Percentiles rank a stretch among this genome's conserved stretches.
Conservation (phyloP, 148 eudicot genomes). For the Salicornia ramosissima region DNA sequence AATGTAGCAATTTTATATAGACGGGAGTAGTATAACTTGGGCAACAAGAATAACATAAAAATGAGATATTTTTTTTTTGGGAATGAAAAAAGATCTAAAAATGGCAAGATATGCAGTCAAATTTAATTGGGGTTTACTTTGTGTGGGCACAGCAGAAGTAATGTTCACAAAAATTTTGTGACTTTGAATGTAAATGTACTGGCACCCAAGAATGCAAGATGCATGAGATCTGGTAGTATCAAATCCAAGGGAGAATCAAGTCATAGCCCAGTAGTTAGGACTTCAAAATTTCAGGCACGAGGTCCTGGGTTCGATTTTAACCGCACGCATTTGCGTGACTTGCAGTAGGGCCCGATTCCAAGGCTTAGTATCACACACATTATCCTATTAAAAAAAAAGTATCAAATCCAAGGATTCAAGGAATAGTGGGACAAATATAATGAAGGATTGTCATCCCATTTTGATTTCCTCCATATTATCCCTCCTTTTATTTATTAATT, state of each 20-base stretch:
- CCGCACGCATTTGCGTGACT: too few relatives aligned
- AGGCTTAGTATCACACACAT: too few relatives aligned
- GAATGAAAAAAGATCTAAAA: too few relatives aligned
- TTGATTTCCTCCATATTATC: not conserved
- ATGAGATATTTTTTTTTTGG: not conserved
- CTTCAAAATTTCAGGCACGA: too few relatives aligned
- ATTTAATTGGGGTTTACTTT: conserved; percentile 5
- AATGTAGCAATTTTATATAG: too few relatives aligned
- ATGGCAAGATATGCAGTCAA: conserved; percentile 1
- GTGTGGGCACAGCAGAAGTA: not conserved
- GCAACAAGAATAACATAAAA: not conserved
- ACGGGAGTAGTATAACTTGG: not conserved
- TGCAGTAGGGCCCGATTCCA: too few relatives aligned
- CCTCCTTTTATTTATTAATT: too few relatives aligned
- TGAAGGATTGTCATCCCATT: not conserved
- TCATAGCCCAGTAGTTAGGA: too few relatives aligned
- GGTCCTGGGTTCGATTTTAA: too few relatives aligned
- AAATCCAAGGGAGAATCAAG: conserved; percentile 5
- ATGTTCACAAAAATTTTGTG: conserved; percentile 25
- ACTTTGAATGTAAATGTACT: not conserved
- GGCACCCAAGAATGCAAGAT: not conserved
- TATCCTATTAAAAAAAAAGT: too few relatives aligned
- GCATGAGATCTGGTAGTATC: conserved; percentile 7
- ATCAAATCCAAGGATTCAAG: too few relatives aligned
- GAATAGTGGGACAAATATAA: too few relatives aligned